phyloP scores from a whole-genome alignment of 108 stramenopile species.

The Bacterosira constricta region DNA sequence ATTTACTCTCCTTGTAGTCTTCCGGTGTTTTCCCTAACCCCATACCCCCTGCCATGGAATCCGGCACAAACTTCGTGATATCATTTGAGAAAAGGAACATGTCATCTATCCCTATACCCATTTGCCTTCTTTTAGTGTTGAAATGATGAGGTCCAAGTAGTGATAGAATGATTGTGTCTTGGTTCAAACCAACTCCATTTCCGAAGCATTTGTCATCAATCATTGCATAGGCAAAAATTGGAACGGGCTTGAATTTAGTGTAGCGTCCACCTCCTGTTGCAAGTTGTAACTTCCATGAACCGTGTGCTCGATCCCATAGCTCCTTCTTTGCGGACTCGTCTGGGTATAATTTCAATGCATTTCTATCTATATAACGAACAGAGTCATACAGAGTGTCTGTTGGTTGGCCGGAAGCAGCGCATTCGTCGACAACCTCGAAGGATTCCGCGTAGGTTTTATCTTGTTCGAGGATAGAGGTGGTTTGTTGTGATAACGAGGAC shows the following conservation, averaged over 20 bases:
- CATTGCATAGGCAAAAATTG: constrained; percentile 73
- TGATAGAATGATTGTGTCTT: constrained; percentile 53
- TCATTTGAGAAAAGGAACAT: constrained; percentile 52
- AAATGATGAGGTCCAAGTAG: constrained; percentile 60
- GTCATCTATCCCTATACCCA: constrained; percentile 65
- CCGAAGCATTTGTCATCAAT: constrained; percentile 65
- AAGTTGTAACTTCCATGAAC: constrained; percentile 65
- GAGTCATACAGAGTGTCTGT: constrained; percentile 55
- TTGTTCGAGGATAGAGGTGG: constrained; percentile 2
- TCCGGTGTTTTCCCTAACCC: constrained; percentile 55
- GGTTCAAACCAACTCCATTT: constrained; percentile 61
- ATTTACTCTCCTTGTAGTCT: constrained; percentile 32
- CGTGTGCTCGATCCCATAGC: constrained; percentile 58
- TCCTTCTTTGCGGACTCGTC: constrained; percentile 42
- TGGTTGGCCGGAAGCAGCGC: constrained; percentile 44
- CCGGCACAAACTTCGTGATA: constrained; percentile 49
- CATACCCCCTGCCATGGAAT: constrained; percentile 54
- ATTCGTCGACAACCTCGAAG: constrained; percentile 55
- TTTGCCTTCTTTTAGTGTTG: constrained; percentile 49
- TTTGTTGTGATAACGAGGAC: not conserved
- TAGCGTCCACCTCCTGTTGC: constrained; percentile 59
- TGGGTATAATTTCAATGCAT: constrained; percentile 57
- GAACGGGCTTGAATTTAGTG: constrained; percentile 59
- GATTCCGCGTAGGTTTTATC: constrained; percentile 39
- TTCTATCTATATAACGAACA: constrained; percentile 64